A percentile compares a stretch with the other conserved stretches of the same genome.
These are phyloP conservation scores for Blastobotrys arbuscula DNA, from an alignment of 1,139 yeast genomes.

Conservation along the genomic window DNA sequence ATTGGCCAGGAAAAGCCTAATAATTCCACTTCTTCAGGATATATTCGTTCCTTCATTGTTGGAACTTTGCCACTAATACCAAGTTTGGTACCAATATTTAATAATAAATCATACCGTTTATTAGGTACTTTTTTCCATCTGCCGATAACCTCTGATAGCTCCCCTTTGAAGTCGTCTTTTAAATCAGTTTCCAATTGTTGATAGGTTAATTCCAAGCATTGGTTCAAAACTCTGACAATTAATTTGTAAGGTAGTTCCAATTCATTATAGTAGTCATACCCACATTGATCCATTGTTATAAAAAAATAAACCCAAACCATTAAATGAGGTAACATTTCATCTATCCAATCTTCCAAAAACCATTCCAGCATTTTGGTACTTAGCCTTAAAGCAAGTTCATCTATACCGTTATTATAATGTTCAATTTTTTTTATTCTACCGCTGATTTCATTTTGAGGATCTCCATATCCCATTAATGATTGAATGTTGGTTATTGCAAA, in stretches of 20 bases:
- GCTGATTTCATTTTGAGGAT: constrained; percentile 11
- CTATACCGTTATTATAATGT: neutral
- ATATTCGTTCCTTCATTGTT: constrained; percentile 11
- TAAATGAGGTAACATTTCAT: constrained; percentile 10
- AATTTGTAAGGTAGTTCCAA: neutral
- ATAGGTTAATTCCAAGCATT: constrained; percentile 6
- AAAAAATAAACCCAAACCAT: constrained; percentile 15
- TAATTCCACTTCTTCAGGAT: constrained; percentile 14
- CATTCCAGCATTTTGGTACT: constrained; percentile 1
- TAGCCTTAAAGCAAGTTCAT: neutral
- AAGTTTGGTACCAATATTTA: neutral
- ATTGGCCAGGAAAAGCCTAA: constrained; percentile 14
- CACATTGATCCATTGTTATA: neutral
- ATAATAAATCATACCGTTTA: neutral
- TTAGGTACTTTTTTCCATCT: constrained; percentile 6
- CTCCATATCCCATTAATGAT: constrained; percentile 27
- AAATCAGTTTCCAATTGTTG: constrained; percentile 3
- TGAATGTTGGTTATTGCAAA: constrained; percentile 28
- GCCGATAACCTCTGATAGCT: neutral
- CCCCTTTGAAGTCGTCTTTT: neutral
- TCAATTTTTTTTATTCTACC: too few relatives aligned
- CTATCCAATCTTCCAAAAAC: neutral
- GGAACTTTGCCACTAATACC: neutral
- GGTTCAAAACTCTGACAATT: constrained; percentile 2
- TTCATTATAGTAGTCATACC: neutral